A percentile compares a stretch with the other conserved stretches of the same genome.
Conservation (phyloP, 345 rosid genomes). For the Dipteronia dyeriana region DNA sequence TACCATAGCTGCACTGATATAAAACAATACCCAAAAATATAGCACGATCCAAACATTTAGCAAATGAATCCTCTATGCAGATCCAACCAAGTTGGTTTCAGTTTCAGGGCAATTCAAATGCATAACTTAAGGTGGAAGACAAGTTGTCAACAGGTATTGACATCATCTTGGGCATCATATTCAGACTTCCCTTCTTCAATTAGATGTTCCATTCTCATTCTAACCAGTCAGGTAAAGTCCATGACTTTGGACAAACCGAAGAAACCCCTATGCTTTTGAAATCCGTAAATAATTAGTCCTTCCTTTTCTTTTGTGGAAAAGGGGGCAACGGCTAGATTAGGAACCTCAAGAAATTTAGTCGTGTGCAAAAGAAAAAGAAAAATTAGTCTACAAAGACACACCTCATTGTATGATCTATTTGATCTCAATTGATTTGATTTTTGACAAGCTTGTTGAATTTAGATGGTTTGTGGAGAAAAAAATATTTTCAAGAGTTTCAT, state of each 20-base stretch:
- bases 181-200: background rate
- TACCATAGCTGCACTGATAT: background rate
- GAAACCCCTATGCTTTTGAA: background rate
- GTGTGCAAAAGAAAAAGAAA: no score
- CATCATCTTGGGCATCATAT: slow-evolving; percentile 10
- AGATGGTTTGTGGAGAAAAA: background rate
- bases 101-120: background rate
- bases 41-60: background rate
- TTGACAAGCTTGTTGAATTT: background rate
- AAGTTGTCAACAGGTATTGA: background rate
- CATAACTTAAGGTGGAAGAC: slow-evolving; percentile 1
- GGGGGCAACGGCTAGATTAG: no score
- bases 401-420: no score
- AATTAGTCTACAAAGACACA: no score
- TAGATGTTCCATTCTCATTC: background rate
- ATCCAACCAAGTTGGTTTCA: background rate
- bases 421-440: background rate
- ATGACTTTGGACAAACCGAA: background rate
- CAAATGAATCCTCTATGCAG: background rate
- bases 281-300: background rate
- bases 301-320: background rate
- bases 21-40: background rate
- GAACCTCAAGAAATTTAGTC: no score
- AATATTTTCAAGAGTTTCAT: background rate
- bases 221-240: background rate